phyloP scores from a whole-genome alignment of 2,329 filamentous ascomycete species.

The Neospermospora avenae region DNA sequence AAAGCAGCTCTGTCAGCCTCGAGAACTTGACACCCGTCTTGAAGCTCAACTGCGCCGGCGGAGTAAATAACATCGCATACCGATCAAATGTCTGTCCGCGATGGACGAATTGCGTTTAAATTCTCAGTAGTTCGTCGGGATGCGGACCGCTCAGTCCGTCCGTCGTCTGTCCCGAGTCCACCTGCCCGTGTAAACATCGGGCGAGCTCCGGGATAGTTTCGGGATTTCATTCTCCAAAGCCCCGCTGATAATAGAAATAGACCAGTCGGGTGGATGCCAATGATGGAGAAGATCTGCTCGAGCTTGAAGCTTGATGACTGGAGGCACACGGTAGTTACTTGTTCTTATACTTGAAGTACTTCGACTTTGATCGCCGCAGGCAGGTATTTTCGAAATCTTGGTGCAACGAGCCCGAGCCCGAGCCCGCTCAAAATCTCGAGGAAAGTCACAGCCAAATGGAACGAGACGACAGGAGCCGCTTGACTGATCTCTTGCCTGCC shows the following conservation, averaged over 20 bases:
- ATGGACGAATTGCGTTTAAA: not conserved
- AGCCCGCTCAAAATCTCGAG: conserved; percentile 5
- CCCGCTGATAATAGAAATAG: not conserved
- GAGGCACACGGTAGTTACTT: not conserved
- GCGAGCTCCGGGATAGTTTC: too few species aligned
- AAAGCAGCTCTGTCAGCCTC: not conserved
- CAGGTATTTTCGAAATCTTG: too few species aligned
- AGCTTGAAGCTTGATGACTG: not conserved
- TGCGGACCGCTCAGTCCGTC: not conserved
- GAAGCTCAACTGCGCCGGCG: not conserved
- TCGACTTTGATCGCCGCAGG: too few species aligned
- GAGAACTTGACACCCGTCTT: not conserved
- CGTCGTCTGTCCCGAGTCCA: too few species aligned
- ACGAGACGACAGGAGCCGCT: not conserved
- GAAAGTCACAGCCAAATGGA: not conserved
- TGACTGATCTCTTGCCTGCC: not conserved
- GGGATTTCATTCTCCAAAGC: not conserved
- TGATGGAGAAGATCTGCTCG: not conserved
- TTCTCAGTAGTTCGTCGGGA: not conserved
- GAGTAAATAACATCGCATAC: too few species aligned
- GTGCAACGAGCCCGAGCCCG: too few species aligned
- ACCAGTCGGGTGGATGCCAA: not conserved
- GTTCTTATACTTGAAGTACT: too few species aligned
- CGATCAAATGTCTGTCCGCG: not conserved
- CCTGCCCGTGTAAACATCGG: not conserved